These are phyloP conservation scores for Fomitopsis betulina DNA, from an alignment of 1,284 basidiomycete genomes.

Conservation along the genomic window DNA sequence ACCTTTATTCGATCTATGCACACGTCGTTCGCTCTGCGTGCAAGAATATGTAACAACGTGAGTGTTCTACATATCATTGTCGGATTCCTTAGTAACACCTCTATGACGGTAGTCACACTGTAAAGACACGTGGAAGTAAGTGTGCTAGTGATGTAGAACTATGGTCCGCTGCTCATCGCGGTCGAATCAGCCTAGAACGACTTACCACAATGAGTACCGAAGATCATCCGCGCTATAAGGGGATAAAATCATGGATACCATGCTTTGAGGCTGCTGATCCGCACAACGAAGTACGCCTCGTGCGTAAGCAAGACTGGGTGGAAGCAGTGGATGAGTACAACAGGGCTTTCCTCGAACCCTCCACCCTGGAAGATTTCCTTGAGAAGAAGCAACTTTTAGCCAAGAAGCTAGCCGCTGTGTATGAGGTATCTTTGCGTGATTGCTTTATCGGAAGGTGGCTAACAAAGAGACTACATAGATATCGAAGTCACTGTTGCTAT, in stretches of 20 bases:
- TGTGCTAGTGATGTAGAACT: not conserved
- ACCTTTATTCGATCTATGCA: conserved; percentile 13
- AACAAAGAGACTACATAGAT: conserved; percentile 2
- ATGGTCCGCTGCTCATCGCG: not conserved
- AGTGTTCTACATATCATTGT: not conserved
- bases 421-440: conserved; percentile 9
- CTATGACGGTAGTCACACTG: not conserved
- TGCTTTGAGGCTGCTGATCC: conserved; percentile 3
- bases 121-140: not conserved
- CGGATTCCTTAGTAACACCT: not conserved
- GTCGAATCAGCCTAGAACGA: not conserved
- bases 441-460: no score
- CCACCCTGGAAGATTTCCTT: conserved; percentile 11
- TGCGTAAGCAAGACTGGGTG: conserved; percentile 15
- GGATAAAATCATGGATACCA: conserved; percentile 13
- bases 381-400: conserved; percentile 13
- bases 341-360: conserved; percentile 10
- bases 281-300: not conserved
- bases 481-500: conserved; percentile 6
- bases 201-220: not conserved
- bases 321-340: conserved; percentile 22
- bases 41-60: conserved; percentile 19
- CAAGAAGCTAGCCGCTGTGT: conserved; percentile 7
- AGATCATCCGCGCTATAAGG: conserved; percentile 7
- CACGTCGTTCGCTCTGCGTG: conserved; percentile 19